Percentiles rank a stretch among this genome's conserved stretches.
These are phyloP conservation scores for Rhododendron kiyosumense DNA, from an alignment of 148 eudicot genomes.

Conservation along the genomic window DNA sequence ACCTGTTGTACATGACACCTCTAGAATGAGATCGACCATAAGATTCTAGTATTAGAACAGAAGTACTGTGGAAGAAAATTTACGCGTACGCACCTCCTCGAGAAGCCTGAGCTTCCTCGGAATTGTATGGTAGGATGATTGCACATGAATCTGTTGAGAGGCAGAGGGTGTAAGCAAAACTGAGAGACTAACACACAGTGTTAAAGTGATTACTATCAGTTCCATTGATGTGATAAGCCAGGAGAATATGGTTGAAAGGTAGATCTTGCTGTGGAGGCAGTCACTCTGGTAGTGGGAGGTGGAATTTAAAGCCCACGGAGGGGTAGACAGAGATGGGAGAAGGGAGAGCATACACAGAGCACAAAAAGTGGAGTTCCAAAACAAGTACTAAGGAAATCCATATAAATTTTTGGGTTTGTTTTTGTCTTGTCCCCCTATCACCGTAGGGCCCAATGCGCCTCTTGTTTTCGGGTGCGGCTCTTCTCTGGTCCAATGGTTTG, in stretches of 20 bases:
- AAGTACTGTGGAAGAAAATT: not conserved
- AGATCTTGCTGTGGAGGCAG: not conserved
- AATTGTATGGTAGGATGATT: slow-evolving; percentile 7
- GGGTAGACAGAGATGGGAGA: not conserved
- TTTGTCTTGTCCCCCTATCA: too few species aligned
- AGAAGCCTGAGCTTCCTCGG: slow-evolving; percentile 35
- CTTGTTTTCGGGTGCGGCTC: too few species aligned
- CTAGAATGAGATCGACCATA: not conserved
- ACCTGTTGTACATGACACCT: slow-evolving; percentile 10
- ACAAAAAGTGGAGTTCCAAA: slow-evolving; percentile 49
- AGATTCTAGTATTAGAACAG: not conserved
- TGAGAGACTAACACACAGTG: slow-evolving; percentile 4
- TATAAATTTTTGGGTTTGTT: not conserved
- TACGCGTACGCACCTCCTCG: slow-evolving; percentile 17
- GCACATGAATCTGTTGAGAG: slow-evolving; percentile 15
- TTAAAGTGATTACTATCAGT: not conserved
- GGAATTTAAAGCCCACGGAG: not conserved
- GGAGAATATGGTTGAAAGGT: not conserved
- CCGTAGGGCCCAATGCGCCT: too few species aligned
- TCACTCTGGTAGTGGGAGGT: not conserved
- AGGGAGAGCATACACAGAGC: not conserved
- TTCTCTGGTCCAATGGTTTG: too few species aligned
- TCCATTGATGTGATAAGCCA: slow-evolving; percentile 2
- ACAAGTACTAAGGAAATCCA: slow-evolving; percentile 9
- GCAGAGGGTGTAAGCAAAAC: slow-evolving; percentile 12